Base-by-base conservation (phyloP, 1,284 basidiomycete genomes). In the Golubevia sp. region DNA sequence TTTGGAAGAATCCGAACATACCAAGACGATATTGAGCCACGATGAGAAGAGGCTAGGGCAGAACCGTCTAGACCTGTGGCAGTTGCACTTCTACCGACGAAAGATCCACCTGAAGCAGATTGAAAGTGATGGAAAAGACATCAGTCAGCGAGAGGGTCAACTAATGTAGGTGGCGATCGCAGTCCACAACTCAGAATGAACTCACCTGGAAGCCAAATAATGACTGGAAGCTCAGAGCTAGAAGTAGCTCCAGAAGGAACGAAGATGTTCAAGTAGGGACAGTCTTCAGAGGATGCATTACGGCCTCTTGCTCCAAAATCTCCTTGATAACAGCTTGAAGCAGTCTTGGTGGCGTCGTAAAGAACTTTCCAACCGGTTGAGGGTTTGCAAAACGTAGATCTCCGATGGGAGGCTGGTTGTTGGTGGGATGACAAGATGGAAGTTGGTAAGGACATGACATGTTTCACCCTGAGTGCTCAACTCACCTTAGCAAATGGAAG, bases 91-190 rank as follows among this genome's bases (percentile, higher is more conserved):
- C 94, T 93, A 3, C 86, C 73, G 50, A 88, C 84, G 82, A 92
- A 93, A 0, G 92, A 93, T 30, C 94, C 93, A 15, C 94, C 94
- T n/a, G n/a, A n/a, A n/a, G n/a, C n/a, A n/a, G n/a, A n/a, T n/a
- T n/a, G n/a, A n/a, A n/a, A n/a, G n/a, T n/a, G n/a, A n/a, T n/a
- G n/a, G n/a, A n/a, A n/a, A n/a, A n/a, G n/a, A n/a, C n/a, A n/a
- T n/a, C n/a, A n/a, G n/a, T n/a, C n/a, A n/a, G n/a, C n/a, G n/a
- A n/a, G n/a, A n/a, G n/a, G n/a, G n/a, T n/a, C n/a, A n/a, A n/a
- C n/a, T n/a, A n/a, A n/a, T n/a, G n/a, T n/a, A n/a, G n/a, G n/a
- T n/a, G n/a, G n/a, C n/a, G n/a, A n/a, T n/a, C n/a, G n/a, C n/a
- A n/a, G n/a, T n/a, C n/a, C n/a, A n/a, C n/a, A n/a, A n/a, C n/a